phyloP scores from a whole-genome alignment of 2,329 filamentous ascomycete species.

The Cytospora piceicola region DNA sequence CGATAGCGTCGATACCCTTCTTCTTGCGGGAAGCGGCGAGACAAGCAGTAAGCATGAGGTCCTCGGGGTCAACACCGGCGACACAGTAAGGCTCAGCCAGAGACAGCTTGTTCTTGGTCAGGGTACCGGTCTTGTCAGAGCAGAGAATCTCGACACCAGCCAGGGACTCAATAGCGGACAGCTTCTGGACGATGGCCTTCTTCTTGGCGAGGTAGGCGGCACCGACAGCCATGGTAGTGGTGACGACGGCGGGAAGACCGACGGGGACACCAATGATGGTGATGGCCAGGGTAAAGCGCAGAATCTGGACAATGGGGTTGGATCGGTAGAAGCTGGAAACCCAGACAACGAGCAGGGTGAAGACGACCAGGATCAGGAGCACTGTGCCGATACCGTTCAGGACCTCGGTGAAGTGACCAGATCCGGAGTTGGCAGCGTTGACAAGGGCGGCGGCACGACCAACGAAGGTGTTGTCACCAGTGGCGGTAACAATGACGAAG shows the following conservation, averaged over 20 bases:
- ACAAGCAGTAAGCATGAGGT: slow-evolving; percentile 91
- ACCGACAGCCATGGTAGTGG: slow-evolving; percentile 93
- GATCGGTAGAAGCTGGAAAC: slow-evolving; percentile 86
- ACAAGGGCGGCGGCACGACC: slow-evolving; percentile 87
- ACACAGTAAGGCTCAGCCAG: slow-evolving; percentile 84
- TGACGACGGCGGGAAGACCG: slow-evolving; percentile 90
- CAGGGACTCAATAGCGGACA: slow-evolving; percentile 88
- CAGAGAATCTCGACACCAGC: slow-evolving; percentile 93
- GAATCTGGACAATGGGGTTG: slow-evolving; percentile 76
- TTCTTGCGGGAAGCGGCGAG: slow-evolving; percentile 90
- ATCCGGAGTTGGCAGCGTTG: slow-evolving; percentile 71
- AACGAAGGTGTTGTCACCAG: slow-evolving; percentile 88
- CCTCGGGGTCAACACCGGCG: slow-evolving; percentile 78
- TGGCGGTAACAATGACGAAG: slow-evolving; percentile 79
- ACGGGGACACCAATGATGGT: slow-evolving; percentile 92
- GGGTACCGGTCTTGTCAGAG: slow-evolving; percentile 91
- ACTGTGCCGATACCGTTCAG: slow-evolving; percentile 84
- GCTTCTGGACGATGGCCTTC: slow-evolving; percentile 91
- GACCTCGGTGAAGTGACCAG: slow-evolving; percentile 89
- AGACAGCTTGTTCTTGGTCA: slow-evolving; percentile 94
- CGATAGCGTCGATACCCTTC: slow-evolving; percentile 93
- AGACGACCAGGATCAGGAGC: slow-evolving; percentile 77
- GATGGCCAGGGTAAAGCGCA: slow-evolving; percentile 84
- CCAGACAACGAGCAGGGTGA: slow-evolving; percentile 84
- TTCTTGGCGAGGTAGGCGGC: slow-evolving; percentile 90